These are phyloP conservation scores for Claviceps humidiphila DNA, from an alignment of 2,329 filamentous ascomycete species.

Conservation along the genomic window DNA sequence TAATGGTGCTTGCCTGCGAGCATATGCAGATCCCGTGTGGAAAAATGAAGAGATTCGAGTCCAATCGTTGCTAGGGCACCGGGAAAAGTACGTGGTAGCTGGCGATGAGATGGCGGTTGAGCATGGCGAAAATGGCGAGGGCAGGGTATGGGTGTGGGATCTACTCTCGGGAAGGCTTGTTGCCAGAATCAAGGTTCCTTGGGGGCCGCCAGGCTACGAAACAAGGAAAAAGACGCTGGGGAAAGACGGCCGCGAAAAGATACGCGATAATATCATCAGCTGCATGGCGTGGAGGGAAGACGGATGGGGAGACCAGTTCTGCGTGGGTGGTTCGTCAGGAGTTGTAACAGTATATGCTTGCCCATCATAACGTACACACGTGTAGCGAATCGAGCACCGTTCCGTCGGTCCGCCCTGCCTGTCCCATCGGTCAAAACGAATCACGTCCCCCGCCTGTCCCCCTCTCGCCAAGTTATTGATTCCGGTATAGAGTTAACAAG, in stretches of 20 bases:
- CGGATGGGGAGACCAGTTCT: conserved; percentile 52
- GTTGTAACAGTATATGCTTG: conserved; percentile 49
- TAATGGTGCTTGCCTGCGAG: conserved; percentile 59
- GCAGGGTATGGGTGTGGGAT: conserved; percentile 71
- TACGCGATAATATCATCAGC: conserved; percentile 45
- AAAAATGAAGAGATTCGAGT: conserved; percentile 61
- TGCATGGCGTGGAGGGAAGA: conserved; percentile 50
- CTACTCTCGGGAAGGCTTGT: conserved; percentile 57
- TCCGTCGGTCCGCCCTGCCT: too few relatives aligned
- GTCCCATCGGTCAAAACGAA: too few relatives aligned
- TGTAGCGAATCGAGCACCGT: background rate
- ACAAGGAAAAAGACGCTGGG: conserved; percentile 40
- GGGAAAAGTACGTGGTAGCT: conserved; percentile 64
- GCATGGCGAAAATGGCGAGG: conserved; percentile 28
- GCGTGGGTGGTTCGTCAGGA: conserved; percentile 51
- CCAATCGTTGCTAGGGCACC: conserved; percentile 59
- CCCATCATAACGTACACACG: conserved; percentile 14
- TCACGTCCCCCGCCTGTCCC: background rate
- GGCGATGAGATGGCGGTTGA: conserved; percentile 54
- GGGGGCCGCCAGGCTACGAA: conserved; percentile 38
- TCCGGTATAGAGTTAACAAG: conserved; percentile 1
- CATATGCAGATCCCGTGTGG: conserved; percentile 46
- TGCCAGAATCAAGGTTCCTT: conserved; percentile 46
- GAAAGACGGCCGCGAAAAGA: conserved; percentile 46
- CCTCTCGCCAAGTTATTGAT: conserved; percentile 3